Evolutionary conservation across 768 basidiomycete species (phyloP).

Genomic region (Russula abietina): DNA sequence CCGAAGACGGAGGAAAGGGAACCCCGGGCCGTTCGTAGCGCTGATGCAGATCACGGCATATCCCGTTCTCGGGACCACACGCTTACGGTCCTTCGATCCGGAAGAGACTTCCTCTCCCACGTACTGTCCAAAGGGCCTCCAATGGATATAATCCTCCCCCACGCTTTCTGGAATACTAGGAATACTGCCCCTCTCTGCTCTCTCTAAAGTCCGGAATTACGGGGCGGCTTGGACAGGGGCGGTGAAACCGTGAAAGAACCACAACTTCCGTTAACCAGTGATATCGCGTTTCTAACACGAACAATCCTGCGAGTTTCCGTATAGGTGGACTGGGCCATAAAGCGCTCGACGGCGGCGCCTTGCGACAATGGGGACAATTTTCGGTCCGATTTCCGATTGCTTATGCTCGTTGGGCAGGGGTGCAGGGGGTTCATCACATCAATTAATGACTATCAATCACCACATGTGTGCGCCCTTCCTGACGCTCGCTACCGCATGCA

Average conservation of each 20-base stretch:
- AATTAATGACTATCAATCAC: background rate
- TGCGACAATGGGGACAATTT: background rate
- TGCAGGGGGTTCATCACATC: background rate
- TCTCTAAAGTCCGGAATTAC: background rate
- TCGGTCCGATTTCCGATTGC: constrained; percentile 16
- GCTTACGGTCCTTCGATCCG: constrained; percentile 6
- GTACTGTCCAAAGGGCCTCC: background rate
- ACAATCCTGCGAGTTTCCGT: constrained; percentile 2
- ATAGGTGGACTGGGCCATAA: background rate
- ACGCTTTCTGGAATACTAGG: constrained; percentile 1
- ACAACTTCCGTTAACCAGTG: background rate
- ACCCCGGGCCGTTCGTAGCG: background rate
- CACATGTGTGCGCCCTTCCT: background rate
- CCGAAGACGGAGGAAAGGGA: background rate
- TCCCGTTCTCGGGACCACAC: background rate
- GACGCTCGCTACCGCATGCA: background rate
- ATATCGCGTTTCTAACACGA: background rate
- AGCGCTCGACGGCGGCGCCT: background rate
- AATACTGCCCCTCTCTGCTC: background rate
- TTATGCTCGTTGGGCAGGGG: background rate
- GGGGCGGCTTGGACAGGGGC: background rate
- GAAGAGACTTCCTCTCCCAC: constrained; percentile 3
- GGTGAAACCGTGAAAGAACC: background rate
- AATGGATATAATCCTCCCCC: background rate
- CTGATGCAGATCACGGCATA: constrained; percentile 11